Evolutionary conservation across 169 alveolate genomes (phyloP).

Genomic region (Eimeria acervulina): DNA sequence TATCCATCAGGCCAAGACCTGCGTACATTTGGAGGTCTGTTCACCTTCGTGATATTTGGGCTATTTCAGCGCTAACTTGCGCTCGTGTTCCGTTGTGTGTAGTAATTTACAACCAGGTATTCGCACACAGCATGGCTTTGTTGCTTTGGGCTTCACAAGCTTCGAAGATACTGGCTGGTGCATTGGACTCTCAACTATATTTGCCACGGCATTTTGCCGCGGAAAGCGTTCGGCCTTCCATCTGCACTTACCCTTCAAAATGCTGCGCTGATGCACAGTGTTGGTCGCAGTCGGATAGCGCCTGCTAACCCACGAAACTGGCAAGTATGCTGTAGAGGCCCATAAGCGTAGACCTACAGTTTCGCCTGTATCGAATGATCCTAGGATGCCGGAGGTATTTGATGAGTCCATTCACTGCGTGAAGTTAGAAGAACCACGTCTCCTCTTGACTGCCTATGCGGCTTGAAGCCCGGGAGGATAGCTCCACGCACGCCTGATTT

Average conservation of each 20-base stretch:
- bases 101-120: constrained; percentile 55
- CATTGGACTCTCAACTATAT: constrained; percentile 34
- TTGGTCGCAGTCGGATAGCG: neutral
- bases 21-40: neutral
- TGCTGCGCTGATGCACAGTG: neutral
- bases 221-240: neutral
- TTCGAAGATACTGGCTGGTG: constrained; percentile 37
- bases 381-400: neutral
- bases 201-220: constrained; percentile 30
- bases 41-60: neutral
- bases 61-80: constrained; percentile 33
- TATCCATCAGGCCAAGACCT: neutral
- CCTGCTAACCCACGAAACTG: neutral
- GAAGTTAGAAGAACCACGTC: neutral
- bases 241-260: neutral
- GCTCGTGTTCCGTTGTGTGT: constrained; percentile 40
- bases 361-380: neutral
- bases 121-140: constrained; percentile 45
- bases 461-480: neutral
- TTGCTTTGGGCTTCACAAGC: constrained; percentile 28
- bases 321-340: too few species aligned
- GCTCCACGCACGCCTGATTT: neutral
- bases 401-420: neutral
- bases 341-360: neutral
- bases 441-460: neutral